Evolutionary conservation across 306 rosid species (phyloP).

Genomic region (Inga laurina): DNA sequence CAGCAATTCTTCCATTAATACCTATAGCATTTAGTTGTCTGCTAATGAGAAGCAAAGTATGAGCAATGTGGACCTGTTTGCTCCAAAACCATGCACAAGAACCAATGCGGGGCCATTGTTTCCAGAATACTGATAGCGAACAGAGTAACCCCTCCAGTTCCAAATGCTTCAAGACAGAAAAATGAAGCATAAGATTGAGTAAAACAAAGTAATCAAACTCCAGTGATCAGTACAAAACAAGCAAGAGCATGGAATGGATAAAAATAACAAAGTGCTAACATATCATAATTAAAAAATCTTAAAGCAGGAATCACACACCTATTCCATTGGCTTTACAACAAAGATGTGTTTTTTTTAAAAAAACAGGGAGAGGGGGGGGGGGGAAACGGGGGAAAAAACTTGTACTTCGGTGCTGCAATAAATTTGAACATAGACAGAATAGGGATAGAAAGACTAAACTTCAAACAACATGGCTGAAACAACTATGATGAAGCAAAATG

Average conservation of each 20-base stretch:
- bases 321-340: background rate
- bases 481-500: background rate
- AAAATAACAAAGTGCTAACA: background rate
- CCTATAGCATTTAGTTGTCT: constrained; percentile 41
- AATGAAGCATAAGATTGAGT: background rate
- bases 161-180: constrained; percentile 51
- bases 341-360: no score
- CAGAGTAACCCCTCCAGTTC: constrained; percentile 87
- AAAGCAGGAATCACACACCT: background rate
- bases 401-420: background rate
- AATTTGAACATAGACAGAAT: background rate
- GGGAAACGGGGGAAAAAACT: background rate
- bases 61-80: constrained; percentile 77
- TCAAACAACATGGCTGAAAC: background rate
- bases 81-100: constrained; percentile 93
- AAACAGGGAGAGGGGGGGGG: no score
- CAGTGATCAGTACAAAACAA: background rate
- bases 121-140: constrained; percentile 82
- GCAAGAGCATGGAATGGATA: background rate
- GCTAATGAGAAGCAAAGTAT: constrained; percentile 49
- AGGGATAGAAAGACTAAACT: background rate
- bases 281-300: background rate
- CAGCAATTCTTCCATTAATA: constrained; percentile 40
- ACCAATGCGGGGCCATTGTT: constrained; percentile 76
- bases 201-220: background rate